Conservation (phyloP, 176 grass and related monocot species). For the Zea luxurians region DNA sequence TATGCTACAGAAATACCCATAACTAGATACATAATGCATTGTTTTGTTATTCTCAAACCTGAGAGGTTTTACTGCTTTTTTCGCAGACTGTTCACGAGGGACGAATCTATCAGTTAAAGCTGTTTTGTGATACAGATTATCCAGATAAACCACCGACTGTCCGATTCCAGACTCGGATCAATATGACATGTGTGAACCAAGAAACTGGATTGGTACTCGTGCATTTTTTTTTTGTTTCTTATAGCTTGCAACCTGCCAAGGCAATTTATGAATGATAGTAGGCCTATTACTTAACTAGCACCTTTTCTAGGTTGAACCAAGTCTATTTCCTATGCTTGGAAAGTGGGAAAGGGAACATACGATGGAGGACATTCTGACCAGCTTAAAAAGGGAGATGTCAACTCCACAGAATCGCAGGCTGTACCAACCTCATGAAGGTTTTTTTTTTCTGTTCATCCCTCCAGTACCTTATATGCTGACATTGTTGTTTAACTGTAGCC, state of each 20-base stretch:
- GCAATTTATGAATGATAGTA: constrained; percentile 30
- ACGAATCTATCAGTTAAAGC: constrained; percentile 74
- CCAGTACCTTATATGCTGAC: neutral
- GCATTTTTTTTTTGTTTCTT: neutral
- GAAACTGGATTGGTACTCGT: constrained; percentile 64
- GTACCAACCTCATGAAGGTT: constrained; percentile 82
- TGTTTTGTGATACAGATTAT: constrained; percentile 75
- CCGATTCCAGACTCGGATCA: constrained; percentile 67
- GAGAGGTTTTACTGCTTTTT: neutral
- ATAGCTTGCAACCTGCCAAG: neutral
- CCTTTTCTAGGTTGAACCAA: constrained; percentile 76
- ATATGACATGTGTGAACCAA: constrained; percentile 67
- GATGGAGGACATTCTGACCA: constrained; percentile 80
- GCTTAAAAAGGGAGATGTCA: constrained; percentile 89
- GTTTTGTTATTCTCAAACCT: constrained; percentile 22
- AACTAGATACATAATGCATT: constrained; percentile 24
- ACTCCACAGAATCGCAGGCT: constrained; percentile 84
- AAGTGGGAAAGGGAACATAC: constrained; percentile 83
- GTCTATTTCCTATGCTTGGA: constrained; percentile 78
- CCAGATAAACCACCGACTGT: constrained; percentile 75
- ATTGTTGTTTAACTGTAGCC: neutral
- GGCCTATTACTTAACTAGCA: constrained; percentile 28
- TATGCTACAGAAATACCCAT: constrained; percentile 42
- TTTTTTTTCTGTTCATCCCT: neutral
- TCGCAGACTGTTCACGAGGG: constrained; percentile 81